Evolutionary conservation across 495 filamentous ascomycete genomes (phyloP).

Genomic region (Daldinia bambusicola): DNA sequence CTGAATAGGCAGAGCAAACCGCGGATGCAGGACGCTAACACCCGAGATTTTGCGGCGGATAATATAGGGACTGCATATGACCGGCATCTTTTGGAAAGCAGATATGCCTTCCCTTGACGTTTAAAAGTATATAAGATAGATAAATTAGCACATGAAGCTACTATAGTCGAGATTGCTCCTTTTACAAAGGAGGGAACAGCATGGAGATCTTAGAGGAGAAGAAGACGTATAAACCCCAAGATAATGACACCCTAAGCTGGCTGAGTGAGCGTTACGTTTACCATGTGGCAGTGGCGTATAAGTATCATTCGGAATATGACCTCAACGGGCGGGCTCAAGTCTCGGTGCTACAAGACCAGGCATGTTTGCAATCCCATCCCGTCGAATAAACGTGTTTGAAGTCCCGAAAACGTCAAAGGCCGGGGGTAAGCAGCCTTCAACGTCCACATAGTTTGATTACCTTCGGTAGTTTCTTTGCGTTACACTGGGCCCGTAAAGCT

Average conservation of each 20-base stretch:
- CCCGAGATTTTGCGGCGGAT: conserved; percentile 20
- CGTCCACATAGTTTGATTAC: not conserved
- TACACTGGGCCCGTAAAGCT: not conserved
- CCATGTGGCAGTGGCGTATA: not conserved
- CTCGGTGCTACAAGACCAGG: not conserved
- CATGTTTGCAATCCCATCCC: not conserved
- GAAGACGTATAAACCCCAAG: not conserved
- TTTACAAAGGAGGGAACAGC: not conserved
- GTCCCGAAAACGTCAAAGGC: not conserved
- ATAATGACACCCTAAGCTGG: not conserved
- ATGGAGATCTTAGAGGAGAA: not conserved
- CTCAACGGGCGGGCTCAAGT: not conserved
- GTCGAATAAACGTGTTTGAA: not conserved
- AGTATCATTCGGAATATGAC: not conserved
- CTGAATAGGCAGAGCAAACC: conserved; percentile 21
- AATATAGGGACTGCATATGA: conserved; percentile 13
- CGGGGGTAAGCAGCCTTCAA: not conserved
- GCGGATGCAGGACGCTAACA: not conserved
- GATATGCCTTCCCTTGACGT: not conserved
- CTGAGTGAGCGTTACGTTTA: not conserved
- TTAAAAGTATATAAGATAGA: not conserved
- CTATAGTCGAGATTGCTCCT: not conserved
- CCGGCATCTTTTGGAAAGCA: not conserved
- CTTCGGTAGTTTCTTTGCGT: not conserved
- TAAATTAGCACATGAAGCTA: not conserved